Conservation (phyloP, 768 basidiomycete species). For the Dentipellis fragilis region DNA sequence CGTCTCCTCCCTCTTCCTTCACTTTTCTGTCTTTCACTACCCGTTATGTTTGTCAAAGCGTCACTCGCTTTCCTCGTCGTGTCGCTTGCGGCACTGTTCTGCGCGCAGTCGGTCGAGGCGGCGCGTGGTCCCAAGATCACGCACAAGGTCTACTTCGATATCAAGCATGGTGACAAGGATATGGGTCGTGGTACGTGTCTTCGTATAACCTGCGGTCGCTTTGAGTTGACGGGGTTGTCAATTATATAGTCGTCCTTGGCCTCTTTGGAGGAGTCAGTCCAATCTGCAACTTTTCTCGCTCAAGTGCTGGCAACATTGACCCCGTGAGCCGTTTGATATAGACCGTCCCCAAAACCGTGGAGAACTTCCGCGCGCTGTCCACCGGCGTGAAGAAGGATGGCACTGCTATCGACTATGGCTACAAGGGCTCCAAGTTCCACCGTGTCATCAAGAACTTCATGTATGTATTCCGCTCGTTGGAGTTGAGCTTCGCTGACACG, state of each 20-base stretch:
- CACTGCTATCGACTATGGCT: constrained; percentile 64
- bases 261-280: constrained; percentile 73
- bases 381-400: constrained; percentile 79
- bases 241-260: constrained; percentile 62
- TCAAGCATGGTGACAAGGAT: constrained; percentile 82
- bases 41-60: constrained; percentile 47
- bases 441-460: constrained; percentile 93
- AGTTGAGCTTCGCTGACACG: not conserved
- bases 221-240: constrained; percentile 7
- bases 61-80: constrained; percentile 53
- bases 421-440: constrained; percentile 95
- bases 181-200: constrained; percentile 63
- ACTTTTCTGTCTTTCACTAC: constrained; percentile 17
- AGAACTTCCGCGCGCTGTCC: constrained; percentile 93
- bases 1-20: too few species aligned
- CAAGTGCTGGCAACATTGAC: not conserved
- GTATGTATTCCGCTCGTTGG: constrained; percentile 25
- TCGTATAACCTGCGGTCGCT: not conserved
- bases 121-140: constrained; percentile 86
- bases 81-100: constrained; percentile 60
- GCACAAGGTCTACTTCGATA: constrained; percentile 89
- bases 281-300: not conserved
- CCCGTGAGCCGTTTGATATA: constrained; percentile 19
- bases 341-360: constrained; percentile 93
- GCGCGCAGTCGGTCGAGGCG: constrained; percentile 64